Evolutionary conservation across 139 green algal genomes (phyloP).

Genomic region (Tetraselmis chui): DNA sequence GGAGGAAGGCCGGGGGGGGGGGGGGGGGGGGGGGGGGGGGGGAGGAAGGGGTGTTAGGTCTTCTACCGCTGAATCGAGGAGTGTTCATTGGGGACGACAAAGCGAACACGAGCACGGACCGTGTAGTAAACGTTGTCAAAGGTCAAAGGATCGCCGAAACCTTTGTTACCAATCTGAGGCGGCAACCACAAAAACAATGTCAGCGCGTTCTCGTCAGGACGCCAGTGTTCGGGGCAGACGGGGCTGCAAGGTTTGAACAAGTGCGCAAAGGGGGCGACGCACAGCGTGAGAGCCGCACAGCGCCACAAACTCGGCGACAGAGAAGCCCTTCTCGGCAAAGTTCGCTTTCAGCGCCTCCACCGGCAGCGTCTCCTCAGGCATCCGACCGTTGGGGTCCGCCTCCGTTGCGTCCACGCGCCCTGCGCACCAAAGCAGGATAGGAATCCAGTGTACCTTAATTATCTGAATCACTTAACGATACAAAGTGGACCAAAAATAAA

Average conservation of each 20-base stretch:
- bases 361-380: constrained; percentile 54
- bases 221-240: too few species aligned
- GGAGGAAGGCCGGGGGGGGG: neutral
- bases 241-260: too few species aligned
- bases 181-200: too few species aligned
- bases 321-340: constrained; percentile 64
- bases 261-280: constrained; percentile 14
- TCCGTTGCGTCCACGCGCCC: constrained; percentile 45
- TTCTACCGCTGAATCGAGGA: neutral
- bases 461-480: too few species aligned
- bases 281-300: constrained; percentile 72
- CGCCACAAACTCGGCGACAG: constrained; percentile 56
- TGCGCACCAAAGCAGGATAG: neutral
- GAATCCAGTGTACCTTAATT: too few species aligned
- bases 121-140: constrained; percentile 94
- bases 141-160: constrained; percentile 76
- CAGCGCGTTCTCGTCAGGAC: too few species aligned
- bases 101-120: too few species aligned
- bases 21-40: too few species aligned
- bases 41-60: too few species aligned
- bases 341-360: constrained; percentile 44
- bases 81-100: too few species aligned
- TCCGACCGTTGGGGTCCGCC: constrained; percentile 54
- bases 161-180: constrained; percentile 53
- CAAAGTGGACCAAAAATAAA: too few species aligned